These are phyloP conservation scores for Sherardia arvensis DNA, from an alignment of 257 asterid species.

Conservation along the genomic window DNA sequence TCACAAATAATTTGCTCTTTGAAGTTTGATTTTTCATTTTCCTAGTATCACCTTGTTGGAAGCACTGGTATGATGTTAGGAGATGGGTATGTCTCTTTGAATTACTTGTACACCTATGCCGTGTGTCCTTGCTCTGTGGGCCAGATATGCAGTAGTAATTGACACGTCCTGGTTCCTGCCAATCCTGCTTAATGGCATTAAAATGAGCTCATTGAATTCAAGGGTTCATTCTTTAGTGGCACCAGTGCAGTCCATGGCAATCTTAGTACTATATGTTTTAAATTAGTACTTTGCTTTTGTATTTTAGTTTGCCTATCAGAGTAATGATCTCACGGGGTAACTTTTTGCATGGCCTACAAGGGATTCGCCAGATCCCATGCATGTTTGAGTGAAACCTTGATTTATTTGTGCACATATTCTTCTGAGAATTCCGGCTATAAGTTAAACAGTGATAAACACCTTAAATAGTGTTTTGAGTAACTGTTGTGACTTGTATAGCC, in stretches of 20 bases:
- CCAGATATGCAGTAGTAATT: neutral
- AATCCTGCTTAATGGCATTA: neutral
- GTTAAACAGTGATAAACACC: neutral
- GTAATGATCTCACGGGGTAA: neutral
- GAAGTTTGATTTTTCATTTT: neutral
- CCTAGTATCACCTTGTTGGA: neutral
- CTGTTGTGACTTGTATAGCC: neutral
- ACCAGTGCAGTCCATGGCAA: neutral
- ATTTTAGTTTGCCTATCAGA: neutral
- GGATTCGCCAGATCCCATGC: neutral
- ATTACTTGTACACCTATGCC: neutral
- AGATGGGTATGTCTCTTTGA: neutral
- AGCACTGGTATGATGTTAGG: neutral
- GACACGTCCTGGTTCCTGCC: neutral
- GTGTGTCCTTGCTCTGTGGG: neutral
- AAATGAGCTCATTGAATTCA: neutral
- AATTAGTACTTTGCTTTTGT: neutral
- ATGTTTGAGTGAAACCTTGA: neutral
- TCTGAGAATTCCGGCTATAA: neutral
- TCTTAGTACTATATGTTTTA: too few relatives aligned
- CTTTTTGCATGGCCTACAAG: neutral
- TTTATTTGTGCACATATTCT: neutral
- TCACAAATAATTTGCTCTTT: neutral
- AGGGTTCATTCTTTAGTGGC: neutral
- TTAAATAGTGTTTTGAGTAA: too few relatives aligned